These are phyloP conservation scores for Nematocida ausubeli DNA, from an alignment of 371 early-diverging fungal species.

Conservation along the genomic window DNA sequence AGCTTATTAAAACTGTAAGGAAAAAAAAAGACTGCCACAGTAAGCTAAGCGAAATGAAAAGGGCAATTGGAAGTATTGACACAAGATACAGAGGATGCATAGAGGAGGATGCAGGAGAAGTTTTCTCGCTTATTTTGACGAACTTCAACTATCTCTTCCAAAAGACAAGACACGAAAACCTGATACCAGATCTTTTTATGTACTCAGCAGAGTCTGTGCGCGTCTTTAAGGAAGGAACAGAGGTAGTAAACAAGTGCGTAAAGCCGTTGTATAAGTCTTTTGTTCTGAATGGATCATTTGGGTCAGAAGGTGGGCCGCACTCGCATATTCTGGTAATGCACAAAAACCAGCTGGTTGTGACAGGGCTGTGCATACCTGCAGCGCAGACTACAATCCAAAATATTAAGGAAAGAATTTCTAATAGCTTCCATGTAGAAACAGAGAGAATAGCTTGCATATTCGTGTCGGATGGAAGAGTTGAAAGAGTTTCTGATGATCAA, in stretches of 20 bases:
- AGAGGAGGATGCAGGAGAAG: conserved; percentile 56
- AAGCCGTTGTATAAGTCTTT: conserved; percentile 49
- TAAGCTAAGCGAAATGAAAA: conserved; percentile 34
- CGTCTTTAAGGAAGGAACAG: background rate
- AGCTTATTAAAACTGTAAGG: conserved; percentile 5
- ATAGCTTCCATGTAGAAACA: background rate
- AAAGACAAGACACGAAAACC: conserved; percentile 22
- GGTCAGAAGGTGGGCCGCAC: conserved; percentile 52
- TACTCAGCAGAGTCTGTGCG: conserved; percentile 34
- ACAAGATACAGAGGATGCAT: conserved; percentile 36
- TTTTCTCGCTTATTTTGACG: conserved; percentile 51
- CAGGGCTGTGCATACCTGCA: conserved; percentile 29
- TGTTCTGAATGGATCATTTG: conserved; percentile 50
- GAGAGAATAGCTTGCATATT: conserved; percentile 4
- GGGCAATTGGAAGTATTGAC: conserved; percentile 41
- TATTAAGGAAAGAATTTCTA: background rate
- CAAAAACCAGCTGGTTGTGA: conserved; percentile 29
- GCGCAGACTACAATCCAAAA: background rate
- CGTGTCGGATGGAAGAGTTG: background rate
- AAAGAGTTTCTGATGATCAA: conserved; percentile 14
- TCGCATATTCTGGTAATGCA: conserved; percentile 44
- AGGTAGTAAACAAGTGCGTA: background rate
- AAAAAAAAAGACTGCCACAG: conserved; percentile 16
- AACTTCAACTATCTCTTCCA: conserved; percentile 53
- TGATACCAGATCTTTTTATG: conserved; percentile 36